phyloP scores from a whole-genome alignment of 345 rosid species.

The Acer yangbiense region DNA sequence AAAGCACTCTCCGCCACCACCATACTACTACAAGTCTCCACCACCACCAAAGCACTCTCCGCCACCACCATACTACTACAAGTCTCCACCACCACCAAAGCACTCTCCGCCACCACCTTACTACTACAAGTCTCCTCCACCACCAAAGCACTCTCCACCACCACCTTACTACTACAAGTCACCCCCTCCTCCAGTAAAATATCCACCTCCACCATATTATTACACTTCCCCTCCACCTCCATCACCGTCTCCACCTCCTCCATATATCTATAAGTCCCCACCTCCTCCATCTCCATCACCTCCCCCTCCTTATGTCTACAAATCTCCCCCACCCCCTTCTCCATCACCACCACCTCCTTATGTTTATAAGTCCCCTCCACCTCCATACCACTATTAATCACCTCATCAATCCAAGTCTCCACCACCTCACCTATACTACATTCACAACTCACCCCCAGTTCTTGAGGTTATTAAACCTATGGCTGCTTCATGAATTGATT shows the following conservation, averaged over 20 bases:
- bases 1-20: not conserved
- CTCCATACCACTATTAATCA: constrained; percentile 9
- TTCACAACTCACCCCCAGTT: not conserved
- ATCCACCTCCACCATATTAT: no score
- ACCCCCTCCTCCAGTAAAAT: not conserved
- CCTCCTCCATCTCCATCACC: not conserved
- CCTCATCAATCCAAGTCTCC: constrained; percentile 5
- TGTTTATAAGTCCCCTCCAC: constrained; percentile 5
- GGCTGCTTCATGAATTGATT: not conserved
- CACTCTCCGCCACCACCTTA: not conserved
- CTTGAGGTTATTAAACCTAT: no score
- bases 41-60: not conserved
- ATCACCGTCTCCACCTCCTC: not conserved
- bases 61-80: not conserved
- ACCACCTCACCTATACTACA: not conserved
- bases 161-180: not conserved
- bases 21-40: not conserved
- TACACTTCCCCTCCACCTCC: not conserved
- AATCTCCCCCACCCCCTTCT: no score
- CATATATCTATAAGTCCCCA: not conserved
- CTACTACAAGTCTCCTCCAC: not conserved
- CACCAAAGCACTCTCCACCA: not conserved
- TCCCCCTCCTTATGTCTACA: no score
- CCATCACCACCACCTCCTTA: no score
- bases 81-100: not conserved